Evolutionary conservation across 371 early-diverging fungal species (phyloP).

Genomic region (Capillidium heterosporum): DNA sequence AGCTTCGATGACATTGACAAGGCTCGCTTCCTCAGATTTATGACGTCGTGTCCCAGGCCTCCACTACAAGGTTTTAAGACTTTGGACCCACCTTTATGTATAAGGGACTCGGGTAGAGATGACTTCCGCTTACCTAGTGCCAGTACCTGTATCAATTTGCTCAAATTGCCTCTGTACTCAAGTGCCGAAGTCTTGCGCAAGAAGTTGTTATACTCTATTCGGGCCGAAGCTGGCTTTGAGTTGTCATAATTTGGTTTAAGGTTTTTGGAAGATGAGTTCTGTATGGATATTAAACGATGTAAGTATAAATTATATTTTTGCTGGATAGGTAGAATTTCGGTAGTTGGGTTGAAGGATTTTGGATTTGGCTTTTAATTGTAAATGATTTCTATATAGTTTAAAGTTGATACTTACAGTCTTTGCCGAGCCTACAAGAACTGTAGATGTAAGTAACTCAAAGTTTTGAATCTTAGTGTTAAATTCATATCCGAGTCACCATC

Average conservation of each 20-base stretch:
- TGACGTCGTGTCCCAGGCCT: conserved; percentile 80
- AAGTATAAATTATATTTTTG: too few relatives aligned
- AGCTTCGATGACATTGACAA: conserved; percentile 41
- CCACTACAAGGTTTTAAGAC: conserved; percentile 82
- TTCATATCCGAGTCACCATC: too few relatives aligned
- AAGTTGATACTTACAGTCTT: too few relatives aligned
- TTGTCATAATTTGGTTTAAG: conserved; percentile 25
- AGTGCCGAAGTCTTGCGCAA: conserved; percentile 29
- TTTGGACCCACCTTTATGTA: conserved; percentile 53
- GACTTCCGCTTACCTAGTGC: conserved; percentile 54
- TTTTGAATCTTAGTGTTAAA: too few relatives aligned
- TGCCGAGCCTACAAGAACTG: too few relatives aligned
- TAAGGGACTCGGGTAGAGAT: conserved; percentile 43
- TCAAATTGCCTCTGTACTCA: conserved; percentile 75
- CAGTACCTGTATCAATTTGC: conserved; percentile 84
- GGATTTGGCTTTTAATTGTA: too few relatives aligned
- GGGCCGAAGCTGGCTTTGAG: conserved; percentile 81
- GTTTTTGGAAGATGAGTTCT: too few relatives aligned
- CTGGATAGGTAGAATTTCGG: too few relatives aligned
- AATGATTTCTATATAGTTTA: too few relatives aligned
- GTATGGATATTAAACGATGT: too few relatives aligned
- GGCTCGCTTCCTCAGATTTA: conserved; percentile 63
- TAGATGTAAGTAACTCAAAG: too few relatives aligned
- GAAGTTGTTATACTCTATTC: conserved; percentile 76
- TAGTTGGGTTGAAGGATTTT: too few relatives aligned